A percentile compares a stretch with the other conserved stretches of the same genome.
phyloP scores from a whole-genome alignment of 331 rosid genomes.

The Saraca asoca region DNA sequence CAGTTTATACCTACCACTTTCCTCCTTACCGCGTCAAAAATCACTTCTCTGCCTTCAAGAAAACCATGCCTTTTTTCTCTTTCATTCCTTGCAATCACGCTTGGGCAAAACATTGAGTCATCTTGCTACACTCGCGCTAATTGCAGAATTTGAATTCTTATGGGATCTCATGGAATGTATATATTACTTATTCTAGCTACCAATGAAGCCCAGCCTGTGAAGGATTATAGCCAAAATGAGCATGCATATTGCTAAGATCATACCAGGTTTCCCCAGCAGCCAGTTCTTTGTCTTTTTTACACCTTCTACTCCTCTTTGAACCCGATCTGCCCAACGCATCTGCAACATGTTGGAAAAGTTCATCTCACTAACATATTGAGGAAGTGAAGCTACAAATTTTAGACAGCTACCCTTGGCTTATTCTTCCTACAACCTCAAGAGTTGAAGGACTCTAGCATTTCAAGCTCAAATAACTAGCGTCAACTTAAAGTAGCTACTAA shows the following conservation, averaged over 20 bases:
- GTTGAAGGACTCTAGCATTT: not conserved
- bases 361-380: slow-evolving; percentile 8
- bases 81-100: slow-evolving; percentile 21
- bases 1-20: not conserved
- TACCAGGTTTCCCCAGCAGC: slow-evolving; percentile 80
- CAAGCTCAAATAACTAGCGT: slow-evolving; percentile 21
- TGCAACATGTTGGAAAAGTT: slow-evolving; percentile 42
- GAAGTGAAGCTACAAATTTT: too few relatives aligned
- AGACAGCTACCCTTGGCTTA: slow-evolving; percentile 7
- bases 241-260: slow-evolving; percentile 80
- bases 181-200: slow-evolving; percentile 49
- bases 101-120: slow-evolving; percentile 20
- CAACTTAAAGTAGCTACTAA: slow-evolving; percentile 12
- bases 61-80: slow-evolving; percentile 27
- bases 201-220: slow-evolving; percentile 82
- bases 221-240: slow-evolving; percentile 80
- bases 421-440: not conserved
- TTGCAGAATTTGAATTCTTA: slow-evolving; percentile 27
- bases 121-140: slow-evolving; percentile 22
- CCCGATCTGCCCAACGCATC: slow-evolving; percentile 94
- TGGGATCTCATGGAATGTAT: slow-evolving; percentile 19
- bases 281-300: slow-evolving; percentile 80
- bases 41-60: slow-evolving; percentile 5
- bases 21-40: not conserved
- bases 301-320: slow-evolving; percentile 82